These are phyloP conservation scores for Priceomyces melissophilus DNA, from an alignment of 805 yeast species.

Conservation along the genomic window DNA sequence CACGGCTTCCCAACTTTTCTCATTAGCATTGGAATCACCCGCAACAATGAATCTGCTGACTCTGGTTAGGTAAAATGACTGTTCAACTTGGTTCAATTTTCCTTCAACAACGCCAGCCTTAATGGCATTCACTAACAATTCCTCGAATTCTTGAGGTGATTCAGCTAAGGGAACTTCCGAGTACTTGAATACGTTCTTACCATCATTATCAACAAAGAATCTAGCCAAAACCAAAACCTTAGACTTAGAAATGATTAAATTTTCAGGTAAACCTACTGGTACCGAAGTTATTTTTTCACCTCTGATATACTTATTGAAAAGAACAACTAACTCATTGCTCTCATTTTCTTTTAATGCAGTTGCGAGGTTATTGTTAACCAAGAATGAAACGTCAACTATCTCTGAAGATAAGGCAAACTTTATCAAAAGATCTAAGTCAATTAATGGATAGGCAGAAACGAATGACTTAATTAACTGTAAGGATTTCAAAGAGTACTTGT, in stretches of 20 bases:
- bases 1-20: slow-evolving; percentile 34
- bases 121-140: slow-evolving; percentile 38
- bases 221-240: slow-evolving; percentile 39
- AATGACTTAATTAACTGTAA: slow-evolving; percentile 35
- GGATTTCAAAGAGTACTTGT: slow-evolving; percentile 23
- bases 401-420: slow-evolving; percentile 35
- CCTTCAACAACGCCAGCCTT: slow-evolving; percentile 45
- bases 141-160: slow-evolving; percentile 33
- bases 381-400: slow-evolving; percentile 38
- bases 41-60: slow-evolving; percentile 40
- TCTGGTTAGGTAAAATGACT: slow-evolving; percentile 38
- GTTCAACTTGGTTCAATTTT: slow-evolving; percentile 41
- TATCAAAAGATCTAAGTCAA: slow-evolving; percentile 30
- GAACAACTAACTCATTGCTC: slow-evolving; percentile 22
- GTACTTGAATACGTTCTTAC: slow-evolving; percentile 29
- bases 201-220: slow-evolving; percentile 28
- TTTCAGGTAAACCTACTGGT: slow-evolving; percentile 18
- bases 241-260: slow-evolving; percentile 30
- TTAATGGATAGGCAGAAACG: slow-evolving; percentile 23
- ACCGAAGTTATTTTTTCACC: slow-evolving; percentile 29
- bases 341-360: slow-evolving; percentile 25
- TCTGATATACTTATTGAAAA: slow-evolving; percentile 31
- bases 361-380: slow-evolving; percentile 40
- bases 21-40: slow-evolving; percentile 25
- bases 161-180: slow-evolving; percentile 34